phyloP scores from a whole-genome alignment of 345 rosid genomes.

The Citrus glauca region DNA sequence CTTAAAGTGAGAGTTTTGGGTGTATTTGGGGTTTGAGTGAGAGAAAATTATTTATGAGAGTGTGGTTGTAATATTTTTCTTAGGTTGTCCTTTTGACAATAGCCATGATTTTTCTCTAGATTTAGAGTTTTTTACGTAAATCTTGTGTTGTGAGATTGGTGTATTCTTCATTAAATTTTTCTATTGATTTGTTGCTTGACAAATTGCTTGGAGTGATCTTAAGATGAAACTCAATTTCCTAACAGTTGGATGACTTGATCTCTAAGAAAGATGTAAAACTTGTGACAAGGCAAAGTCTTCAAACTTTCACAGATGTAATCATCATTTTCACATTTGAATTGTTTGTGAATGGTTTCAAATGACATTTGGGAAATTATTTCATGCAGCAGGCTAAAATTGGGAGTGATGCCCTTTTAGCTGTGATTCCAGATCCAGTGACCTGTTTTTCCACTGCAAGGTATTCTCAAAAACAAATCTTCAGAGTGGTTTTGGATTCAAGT shows the following conservation, averaged over 20 bases:
- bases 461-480: constrained; percentile 80
- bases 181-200: too few species aligned
- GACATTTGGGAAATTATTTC: constrained; percentile 17
- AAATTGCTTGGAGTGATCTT: too few species aligned
- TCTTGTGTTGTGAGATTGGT: too few species aligned
- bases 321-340: background rate
- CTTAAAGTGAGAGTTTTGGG: too few species aligned
- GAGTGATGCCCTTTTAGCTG: constrained; percentile 54
- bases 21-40: too few species aligned
- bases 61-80: too few species aligned
- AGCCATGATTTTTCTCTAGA: fast-evolving
- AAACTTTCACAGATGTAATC: background rate
- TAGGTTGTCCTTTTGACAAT: too few species aligned
- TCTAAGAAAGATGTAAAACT: background rate
- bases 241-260: background rate
- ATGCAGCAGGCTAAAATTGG: constrained; percentile 81
- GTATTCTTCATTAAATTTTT: too few species aligned
- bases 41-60: too few species aligned
- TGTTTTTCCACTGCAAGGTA: constrained; percentile 88
- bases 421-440: constrained; percentile 91
- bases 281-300: background rate
- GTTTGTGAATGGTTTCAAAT: constrained; percentile 3
- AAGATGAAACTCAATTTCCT: too few species aligned
- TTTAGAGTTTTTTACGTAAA: too few species aligned
- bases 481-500: constrained; percentile 57